Conservation (phyloP, 1,284 basidiomycete genomes). For the Xerocomus cyaneibrunnescens region DNA sequence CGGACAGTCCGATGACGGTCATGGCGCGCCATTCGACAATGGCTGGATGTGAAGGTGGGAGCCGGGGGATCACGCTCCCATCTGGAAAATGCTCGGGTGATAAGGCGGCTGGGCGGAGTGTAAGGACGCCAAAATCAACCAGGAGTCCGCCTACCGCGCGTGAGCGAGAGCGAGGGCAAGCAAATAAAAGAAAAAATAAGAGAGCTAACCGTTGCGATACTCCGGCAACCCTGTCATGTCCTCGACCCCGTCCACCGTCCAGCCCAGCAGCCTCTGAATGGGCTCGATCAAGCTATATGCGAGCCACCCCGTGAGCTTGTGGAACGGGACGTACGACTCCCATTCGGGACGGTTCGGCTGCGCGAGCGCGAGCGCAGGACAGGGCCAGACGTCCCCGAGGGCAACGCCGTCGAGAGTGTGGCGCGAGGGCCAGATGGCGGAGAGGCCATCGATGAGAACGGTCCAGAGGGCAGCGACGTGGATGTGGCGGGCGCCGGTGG, state of each 20-base stretch:
- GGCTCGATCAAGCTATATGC: constrained; percentile 87
- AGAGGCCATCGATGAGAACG: constrained; percentile 78
- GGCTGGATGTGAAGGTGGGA: constrained; percentile 79
- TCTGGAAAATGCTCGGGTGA: constrained; percentile 43
- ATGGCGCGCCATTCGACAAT: constrained; percentile 95
- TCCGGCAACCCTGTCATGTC: constrained; percentile 85
- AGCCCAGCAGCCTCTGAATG: constrained; percentile 73
- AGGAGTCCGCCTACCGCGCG: constrained; percentile 73
- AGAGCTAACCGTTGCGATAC: constrained; percentile 76
- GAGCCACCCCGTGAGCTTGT: constrained; percentile 94
- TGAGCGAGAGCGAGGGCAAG: not conserved
- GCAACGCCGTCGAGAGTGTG: constrained; percentile 62
- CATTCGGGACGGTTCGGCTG: constrained; percentile 36
- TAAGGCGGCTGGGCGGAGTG: constrained; percentile 47
- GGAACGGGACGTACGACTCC: constrained; percentile 81
- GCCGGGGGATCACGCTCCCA: constrained; percentile 56
- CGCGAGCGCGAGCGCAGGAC: constrained; percentile 48
- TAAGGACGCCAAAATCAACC: constrained; percentile 79
- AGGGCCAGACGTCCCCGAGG: constrained; percentile 92
- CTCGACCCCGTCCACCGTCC: constrained; percentile 74
- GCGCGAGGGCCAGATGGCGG: constrained; percentile 88
- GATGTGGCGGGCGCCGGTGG: constrained; percentile 31
- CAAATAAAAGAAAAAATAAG: not conserved
- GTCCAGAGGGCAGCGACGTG: constrained; percentile 78
- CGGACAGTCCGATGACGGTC: constrained; percentile 86